Evolutionary conservation across 257 asterid genomes (phyloP).

Genomic region (Datura wrightii): DNA sequence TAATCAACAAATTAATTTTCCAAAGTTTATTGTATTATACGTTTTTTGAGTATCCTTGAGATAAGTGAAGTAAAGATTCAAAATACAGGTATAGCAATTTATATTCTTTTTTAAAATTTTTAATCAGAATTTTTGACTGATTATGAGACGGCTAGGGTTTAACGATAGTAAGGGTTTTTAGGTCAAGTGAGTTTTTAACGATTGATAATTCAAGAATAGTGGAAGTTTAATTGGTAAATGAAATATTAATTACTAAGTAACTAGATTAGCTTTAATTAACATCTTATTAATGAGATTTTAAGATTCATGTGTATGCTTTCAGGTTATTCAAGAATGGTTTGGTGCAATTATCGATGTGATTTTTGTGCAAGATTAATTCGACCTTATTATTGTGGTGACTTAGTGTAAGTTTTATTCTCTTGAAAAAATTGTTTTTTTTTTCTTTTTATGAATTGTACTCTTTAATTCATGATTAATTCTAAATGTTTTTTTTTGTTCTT

Average conservation of each 20-base stretch:
- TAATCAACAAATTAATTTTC: no score
- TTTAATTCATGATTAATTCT: neutral
- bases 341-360: neutral
- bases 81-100: neutral
- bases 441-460: neutral
- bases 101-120: neutral
- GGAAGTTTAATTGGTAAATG: no score
- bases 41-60: no score
- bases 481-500: neutral
- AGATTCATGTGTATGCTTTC: neutral
- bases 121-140: neutral
- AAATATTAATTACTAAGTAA: no score
- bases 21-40: neutral
- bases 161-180: neutral
- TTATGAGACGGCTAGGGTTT: neutral
- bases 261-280: neutral
- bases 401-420: neutral
- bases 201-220: neutral
- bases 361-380: neutral
- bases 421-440: neutral
- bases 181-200: neutral
- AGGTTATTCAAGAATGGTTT: slow-evolving; percentile 17
- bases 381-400: neutral
- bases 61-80: no score
- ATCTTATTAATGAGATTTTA: neutral